phyloP scores from a whole-genome alignment of 1,284 basidiomycete genomes.

The Laetiporus sulphureus region DNA sequence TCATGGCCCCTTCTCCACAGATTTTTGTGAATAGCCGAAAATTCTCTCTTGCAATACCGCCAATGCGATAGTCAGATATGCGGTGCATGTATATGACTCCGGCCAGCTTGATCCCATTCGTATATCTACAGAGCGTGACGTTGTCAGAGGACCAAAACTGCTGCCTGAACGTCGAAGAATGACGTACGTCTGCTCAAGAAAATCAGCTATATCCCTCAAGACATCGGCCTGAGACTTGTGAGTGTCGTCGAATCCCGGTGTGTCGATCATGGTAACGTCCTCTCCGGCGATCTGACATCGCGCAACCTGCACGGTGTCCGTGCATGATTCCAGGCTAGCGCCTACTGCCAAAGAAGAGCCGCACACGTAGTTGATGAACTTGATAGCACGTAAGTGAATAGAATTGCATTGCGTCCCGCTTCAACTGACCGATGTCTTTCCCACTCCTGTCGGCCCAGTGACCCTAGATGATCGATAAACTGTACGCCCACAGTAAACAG shows the following conservation, averaged over 20 bases:
- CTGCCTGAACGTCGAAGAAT: not conserved
- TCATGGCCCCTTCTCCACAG: slow-evolving; percentile 40
- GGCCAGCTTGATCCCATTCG: slow-evolving; percentile 31
- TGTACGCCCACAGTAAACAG: no score
- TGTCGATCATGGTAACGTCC: slow-evolving; percentile 17
- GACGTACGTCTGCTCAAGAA: slow-evolving; percentile 20
- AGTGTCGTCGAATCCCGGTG: slow-evolving; percentile 29
- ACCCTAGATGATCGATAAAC: no score
- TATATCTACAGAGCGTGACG: slow-evolving; percentile 25
- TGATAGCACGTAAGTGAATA: not conserved
- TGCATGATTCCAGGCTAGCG: not conserved
- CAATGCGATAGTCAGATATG: slow-evolving; percentile 44
- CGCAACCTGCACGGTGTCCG: not conserved
- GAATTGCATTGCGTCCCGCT: not conserved
- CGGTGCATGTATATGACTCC: slow-evolving; percentile 52
- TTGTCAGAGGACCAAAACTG: not conserved
- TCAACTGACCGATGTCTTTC: not conserved
- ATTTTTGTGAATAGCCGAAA: slow-evolving; percentile 43
- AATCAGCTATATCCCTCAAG: not conserved
- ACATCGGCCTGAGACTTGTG: slow-evolving; percentile 20
- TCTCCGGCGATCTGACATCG: not conserved
- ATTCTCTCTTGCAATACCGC: slow-evolving; percentile 41
- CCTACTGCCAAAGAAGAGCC: not conserved
- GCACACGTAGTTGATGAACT: not conserved
- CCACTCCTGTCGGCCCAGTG: not conserved